Evolutionary conservation across 2,329 filamentous ascomycete species (phyloP).

Genomic region (Arthrobotrys sinensis): DNA sequence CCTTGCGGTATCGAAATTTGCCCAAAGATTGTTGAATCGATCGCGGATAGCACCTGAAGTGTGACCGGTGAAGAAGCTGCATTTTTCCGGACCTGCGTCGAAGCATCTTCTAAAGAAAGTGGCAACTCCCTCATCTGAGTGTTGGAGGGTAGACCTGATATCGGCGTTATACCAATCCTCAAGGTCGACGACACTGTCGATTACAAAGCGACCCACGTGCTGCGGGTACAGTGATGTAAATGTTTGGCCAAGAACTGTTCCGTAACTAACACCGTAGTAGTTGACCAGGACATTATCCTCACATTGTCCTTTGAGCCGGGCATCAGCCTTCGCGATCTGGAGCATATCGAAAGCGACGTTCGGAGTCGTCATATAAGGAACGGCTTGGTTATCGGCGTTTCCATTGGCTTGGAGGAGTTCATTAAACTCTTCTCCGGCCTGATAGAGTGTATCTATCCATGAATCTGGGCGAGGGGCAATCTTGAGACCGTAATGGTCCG

Average conservation of each 20-base stretch:
- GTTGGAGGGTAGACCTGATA: conserved; percentile 67
- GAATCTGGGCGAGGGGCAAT: conserved; percentile 45
- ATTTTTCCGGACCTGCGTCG: conserved; percentile 67
- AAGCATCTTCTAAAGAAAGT: conserved; percentile 70
- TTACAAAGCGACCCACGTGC: conserved; percentile 66
- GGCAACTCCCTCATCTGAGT: conserved; percentile 69
- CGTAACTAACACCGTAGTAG: conserved; percentile 71
- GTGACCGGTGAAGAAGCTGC: conserved; percentile 67
- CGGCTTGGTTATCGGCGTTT: conserved; percentile 42
- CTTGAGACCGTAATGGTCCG: conserved; percentile 42
- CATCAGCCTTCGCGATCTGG: conserved; percentile 54
- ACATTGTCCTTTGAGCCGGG: conserved; percentile 29
- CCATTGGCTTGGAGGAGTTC: conserved; percentile 29
- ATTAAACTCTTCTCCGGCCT: conserved; percentile 14
- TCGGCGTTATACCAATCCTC: conserved; percentile 66
- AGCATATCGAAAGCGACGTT: conserved; percentile 55
- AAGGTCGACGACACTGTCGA: conserved; percentile 70
- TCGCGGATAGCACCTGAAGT: conserved; percentile 66
- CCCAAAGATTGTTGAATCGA: conserved; percentile 61
- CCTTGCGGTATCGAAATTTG: conserved; percentile 58
- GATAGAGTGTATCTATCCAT: conserved; percentile 32
- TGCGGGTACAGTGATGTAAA: conserved; percentile 69
- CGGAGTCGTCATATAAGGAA: conserved; percentile 48
- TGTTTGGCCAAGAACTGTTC: conserved; percentile 68
- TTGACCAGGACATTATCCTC: conserved; percentile 65